These are phyloP conservation scores for Sindora glabra DNA, from an alignment of 306 rosid species.

Conservation along the genomic window DNA sequence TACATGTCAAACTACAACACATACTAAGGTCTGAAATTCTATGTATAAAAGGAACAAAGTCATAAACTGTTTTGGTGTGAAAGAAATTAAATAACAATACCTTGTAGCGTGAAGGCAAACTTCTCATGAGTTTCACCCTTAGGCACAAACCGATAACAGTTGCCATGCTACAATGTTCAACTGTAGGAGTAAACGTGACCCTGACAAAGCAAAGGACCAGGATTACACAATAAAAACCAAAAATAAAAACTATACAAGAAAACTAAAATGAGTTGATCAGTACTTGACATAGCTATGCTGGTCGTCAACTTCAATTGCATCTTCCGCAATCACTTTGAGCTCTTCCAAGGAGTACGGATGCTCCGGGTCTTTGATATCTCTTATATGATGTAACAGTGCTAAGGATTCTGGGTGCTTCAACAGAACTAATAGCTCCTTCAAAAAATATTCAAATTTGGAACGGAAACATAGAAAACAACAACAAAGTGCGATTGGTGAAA, in stretches of 20 bases:
- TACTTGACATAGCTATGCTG: slow-evolving; percentile 70
- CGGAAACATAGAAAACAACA: not conserved
- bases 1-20: not conserved
- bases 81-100: slow-evolving; percentile 19
- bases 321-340: slow-evolving; percentile 90
- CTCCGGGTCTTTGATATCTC: slow-evolving; percentile 93
- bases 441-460: not conserved
- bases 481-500: not conserved
- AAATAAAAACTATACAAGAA: not conserved
- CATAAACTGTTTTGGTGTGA: not conserved
- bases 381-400: slow-evolving; percentile 67
- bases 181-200: slow-evolving; percentile 91
- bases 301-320: slow-evolving; percentile 79
- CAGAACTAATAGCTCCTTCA: not conserved
- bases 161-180: slow-evolving; percentile 97
- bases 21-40: not conserved
- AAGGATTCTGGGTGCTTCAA: slow-evolving; percentile 20
- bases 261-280: not conserved
- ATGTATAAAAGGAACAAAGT: not conserved
- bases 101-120: slow-evolving; percentile 84
- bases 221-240: not conserved
- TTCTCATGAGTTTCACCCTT: slow-evolving; percentile 80
- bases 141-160: slow-evolving; percentile 88
- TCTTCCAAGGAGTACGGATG: slow-evolving; percentile 90
- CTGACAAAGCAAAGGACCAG: slow-evolving; percentile 36